Evolutionary conservation across 2,329 filamentous ascomycete genomes (phyloP).

Genomic region (Cladophialophora bantiana): DNA sequence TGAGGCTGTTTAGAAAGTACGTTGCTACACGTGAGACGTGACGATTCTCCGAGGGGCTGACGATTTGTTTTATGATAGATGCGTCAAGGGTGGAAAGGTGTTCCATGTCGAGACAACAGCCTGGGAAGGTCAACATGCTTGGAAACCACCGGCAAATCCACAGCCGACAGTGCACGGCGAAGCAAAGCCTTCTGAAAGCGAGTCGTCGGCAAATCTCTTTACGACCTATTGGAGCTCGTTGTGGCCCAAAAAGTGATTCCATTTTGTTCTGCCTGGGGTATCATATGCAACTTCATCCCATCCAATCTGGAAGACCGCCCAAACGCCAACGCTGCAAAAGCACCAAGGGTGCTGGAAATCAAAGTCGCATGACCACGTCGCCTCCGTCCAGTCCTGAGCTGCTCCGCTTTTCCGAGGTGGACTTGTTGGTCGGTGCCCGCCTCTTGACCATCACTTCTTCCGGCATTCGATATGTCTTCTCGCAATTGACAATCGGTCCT

Average conservation of each 20-base stretch:
- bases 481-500: conserved; percentile 65
- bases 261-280: conserved; percentile 26
- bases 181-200: conserved; percentile 2
- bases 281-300: conserved; percentile 31
- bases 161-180: conserved; percentile 6
- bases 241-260: conserved; percentile 36
- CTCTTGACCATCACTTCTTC: conserved; percentile 46
- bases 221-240: conserved; percentile 32
- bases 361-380: conserved; percentile 29
- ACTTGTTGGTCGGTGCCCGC: conserved; percentile 31
- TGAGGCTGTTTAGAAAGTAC: conserved; percentile 37
- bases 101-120: conserved; percentile 68
- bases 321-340: conserved; percentile 38
- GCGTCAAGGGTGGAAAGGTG: conserved; percentile 35
- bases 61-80: conserved; percentile 16
- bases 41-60: not conserved
- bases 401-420: conserved; percentile 39
- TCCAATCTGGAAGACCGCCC: conserved; percentile 11
- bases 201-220: conserved; percentile 17
- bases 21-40: not conserved
- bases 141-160: conserved; percentile 42
- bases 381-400: conserved; percentile 35
- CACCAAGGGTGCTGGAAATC: conserved; percentile 17
- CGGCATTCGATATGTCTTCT: conserved; percentile 62
- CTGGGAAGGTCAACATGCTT: conserved; percentile 60